phyloP scores from a whole-genome alignment of 208 protist species.

The Borovskyia barvae region DNA sequence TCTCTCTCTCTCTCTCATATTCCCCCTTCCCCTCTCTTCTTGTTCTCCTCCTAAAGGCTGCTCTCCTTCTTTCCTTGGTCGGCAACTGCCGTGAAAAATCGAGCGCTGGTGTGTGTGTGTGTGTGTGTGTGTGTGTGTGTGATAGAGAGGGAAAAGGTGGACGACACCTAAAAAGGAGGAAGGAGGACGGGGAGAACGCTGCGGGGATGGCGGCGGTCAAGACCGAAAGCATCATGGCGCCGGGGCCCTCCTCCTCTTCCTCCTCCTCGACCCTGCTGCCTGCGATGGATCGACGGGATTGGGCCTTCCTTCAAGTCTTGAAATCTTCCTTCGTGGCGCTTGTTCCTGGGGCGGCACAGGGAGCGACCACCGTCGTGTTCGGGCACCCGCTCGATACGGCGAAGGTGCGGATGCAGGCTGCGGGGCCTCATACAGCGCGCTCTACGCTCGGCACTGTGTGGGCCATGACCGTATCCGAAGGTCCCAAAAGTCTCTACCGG shows the following conservation, averaged over 20 bases:
- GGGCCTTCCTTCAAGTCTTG: constrained; percentile 4
- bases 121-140: no score
- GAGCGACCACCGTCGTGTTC: constrained; percentile 56
- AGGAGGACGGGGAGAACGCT: neutral
- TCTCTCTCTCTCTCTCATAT: neutral
- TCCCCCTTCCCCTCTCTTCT: constrained; percentile 8
- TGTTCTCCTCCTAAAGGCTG: no score
- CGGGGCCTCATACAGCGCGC: constrained; percentile 36
- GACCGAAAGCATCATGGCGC: neutral
- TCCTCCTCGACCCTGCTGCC: neutral
- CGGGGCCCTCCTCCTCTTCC: neutral
- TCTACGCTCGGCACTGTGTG: constrained; percentile 55
- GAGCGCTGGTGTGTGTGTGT: no score
- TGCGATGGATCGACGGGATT: neutral
- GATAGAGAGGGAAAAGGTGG: no score
- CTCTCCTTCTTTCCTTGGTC: no score
- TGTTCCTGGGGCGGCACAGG: constrained; percentile 77
- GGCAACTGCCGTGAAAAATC: no score
- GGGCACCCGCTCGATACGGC: constrained; percentile 89
- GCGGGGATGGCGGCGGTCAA: neutral
- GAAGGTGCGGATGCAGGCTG: constrained; percentile 88
- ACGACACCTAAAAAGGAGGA: neutral
- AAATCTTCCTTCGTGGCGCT: constrained; percentile 31
- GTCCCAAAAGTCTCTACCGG: constrained; percentile 75
- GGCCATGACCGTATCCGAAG: constrained; percentile 56